phyloP scores from a whole-genome alignment of 345 rosid genomes.

The Hibiscus trionum region DNA sequence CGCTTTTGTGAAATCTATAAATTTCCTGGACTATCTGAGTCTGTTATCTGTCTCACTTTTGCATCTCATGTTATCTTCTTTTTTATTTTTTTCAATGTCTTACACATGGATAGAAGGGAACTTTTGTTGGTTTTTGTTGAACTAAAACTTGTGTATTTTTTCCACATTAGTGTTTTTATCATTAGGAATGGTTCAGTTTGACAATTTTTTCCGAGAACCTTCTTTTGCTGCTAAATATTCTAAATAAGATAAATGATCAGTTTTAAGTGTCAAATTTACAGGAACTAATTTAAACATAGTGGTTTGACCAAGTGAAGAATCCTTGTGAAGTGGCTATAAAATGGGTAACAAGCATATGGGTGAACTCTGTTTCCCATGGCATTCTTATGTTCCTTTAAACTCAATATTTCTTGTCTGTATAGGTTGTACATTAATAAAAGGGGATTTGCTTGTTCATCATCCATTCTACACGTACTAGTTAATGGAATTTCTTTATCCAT shows the following conservation, averaged over 20 bases:
- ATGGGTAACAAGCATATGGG: neutral
- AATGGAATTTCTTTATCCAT: neutral
- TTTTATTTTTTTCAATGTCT: neutral
- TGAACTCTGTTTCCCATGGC: neutral
- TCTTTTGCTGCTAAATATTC: neutral
- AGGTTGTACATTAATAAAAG: neutral
- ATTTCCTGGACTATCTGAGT: neutral
- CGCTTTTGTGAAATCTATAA: neutral
- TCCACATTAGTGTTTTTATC: neutral
- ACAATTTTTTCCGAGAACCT: neutral
- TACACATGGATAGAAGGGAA: neutral
- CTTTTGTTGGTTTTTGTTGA: neutral
- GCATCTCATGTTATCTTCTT: neutral
- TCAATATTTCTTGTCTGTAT: neutral
- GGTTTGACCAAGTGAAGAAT: neutral
- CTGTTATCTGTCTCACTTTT: neutral
- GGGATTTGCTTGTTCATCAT: neutral
- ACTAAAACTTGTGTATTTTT: neutral
- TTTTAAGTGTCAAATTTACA: neutral
- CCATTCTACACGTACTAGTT: neutral
- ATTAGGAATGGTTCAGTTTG: neutral
- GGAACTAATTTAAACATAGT: constrained; percentile 5
- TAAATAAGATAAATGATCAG: neutral
- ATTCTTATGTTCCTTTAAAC: neutral
- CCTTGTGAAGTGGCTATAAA: neutral